A percentile compares a stretch with the other conserved stretches of the same genome.
phyloP scores from a whole-genome alignment of 495 filamentous ascomycete genomes.

The Podospora appendiculata region DNA sequence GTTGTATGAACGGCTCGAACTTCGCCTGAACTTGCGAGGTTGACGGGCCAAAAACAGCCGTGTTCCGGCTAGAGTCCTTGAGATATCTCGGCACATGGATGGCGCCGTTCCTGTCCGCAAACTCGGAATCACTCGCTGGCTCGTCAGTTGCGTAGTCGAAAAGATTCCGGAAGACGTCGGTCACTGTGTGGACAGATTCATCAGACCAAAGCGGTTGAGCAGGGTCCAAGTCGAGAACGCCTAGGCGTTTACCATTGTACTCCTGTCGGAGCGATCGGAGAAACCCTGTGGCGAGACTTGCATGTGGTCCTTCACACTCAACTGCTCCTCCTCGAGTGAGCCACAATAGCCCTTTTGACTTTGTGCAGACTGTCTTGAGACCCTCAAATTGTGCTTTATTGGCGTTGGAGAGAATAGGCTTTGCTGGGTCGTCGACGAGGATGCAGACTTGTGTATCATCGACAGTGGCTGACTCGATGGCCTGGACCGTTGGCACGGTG shows the following conservation, averaged over 20 bases:
- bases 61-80: constrained; percentile 25
- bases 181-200: constrained; percentile 12
- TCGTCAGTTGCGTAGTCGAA: constrained; percentile 10
- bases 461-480: constrained; percentile 3
- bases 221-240: constrained; percentile 18
- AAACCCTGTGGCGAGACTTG: constrained; percentile 22
- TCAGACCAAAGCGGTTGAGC: constrained; percentile 7
- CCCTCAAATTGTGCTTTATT: constrained; percentile 14
- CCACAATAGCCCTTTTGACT: constrained; percentile 36
- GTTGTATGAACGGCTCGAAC: constrained; percentile 20
- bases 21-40: neutral
- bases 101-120: constrained; percentile 16
- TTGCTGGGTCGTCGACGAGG: constrained; percentile 26
- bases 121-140: constrained; percentile 18
- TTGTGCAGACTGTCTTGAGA: constrained; percentile 19
- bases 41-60: constrained; percentile 10
- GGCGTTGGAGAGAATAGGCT: constrained; percentile 19
- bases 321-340: constrained; percentile 40
- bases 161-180: constrained; percentile 14
- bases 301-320: constrained; percentile 15
- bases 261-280: constrained; percentile 26
- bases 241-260: constrained; percentile 18
- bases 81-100: constrained; percentile 22
- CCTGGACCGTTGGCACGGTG: constrained; percentile 15
- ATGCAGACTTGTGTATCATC: constrained; percentile 21